Base-by-base conservation (phyloP, 768 basidiomycete species). In the Amanita pseudoporphyria region DNA sequence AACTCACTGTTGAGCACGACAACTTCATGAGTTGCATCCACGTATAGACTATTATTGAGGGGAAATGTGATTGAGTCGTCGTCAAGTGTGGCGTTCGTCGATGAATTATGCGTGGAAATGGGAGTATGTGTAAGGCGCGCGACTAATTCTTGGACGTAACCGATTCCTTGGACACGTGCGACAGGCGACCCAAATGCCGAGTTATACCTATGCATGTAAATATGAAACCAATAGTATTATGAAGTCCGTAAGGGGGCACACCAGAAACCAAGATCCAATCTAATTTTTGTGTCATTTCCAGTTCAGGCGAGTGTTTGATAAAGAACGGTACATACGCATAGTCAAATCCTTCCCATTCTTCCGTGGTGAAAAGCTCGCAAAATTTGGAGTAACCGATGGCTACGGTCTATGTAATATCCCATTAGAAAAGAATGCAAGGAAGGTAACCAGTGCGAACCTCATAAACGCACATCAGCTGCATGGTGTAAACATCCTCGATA, bases 291-390 rank as follows among this genome's bases (percentile, higher is more conserved):
- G 7, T 28, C 7, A 28, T 28, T 21, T 32, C 36, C 35, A 53
- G 39, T 33, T 37, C 28, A 28, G 16, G 13, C n/a, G 22, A 35
- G 21, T 3, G 19, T 22, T 24, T 3, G 12, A 38, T 40, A 18
- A 6, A 40, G 13, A 48, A 19, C 26, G 45, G 43, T 21, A 68
- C 84, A 49, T 55, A 88, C 79, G 84, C 74, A 54, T 96, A 95
- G 62, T 89, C 78, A 62, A 92, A 95, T 0, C 90, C 90, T 60
- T 87, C 83, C 93, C 92, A 97, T 64, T 96, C 93, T 38, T 88
- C 81, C 57, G 84, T 76, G 0, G 89, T 91, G 65, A 97, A 97
- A 2, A 96, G 69, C 49, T 82, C 81, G 55, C 92, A 97, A 67
- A 94, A 97, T 54, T 82, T 84, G 13, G 89, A 92, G 60, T 90